Percentiles rank a stretch among this genome's conserved stretches.
Evolutionary conservation across 371 early-diverging fungal genomes (phyloP).

Genomic region (Mucor irregularis): DNA sequence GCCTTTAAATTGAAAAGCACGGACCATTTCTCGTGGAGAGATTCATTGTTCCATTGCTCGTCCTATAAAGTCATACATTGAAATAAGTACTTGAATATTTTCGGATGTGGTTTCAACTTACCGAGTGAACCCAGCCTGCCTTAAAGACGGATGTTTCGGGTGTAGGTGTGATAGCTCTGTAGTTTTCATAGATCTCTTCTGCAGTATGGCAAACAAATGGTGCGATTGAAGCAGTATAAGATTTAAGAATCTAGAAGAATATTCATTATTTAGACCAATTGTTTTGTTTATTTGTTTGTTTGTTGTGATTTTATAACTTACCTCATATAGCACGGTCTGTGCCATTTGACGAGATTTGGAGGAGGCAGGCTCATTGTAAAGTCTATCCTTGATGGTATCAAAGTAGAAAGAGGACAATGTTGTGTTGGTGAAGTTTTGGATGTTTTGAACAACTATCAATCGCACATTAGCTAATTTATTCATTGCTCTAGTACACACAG

Average conservation of each 20-base stretch:
- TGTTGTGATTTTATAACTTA: slow-evolving; percentile 24
- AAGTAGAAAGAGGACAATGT: slow-evolving; percentile 81
- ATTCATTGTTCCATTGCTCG: slow-evolving; percentile 53
- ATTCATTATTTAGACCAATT: neutral
- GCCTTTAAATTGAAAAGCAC: slow-evolving; percentile 57
- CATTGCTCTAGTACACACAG: neutral
- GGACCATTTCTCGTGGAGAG: slow-evolving; percentile 57
- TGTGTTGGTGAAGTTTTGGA: slow-evolving; percentile 71
- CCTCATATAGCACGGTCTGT: slow-evolving; percentile 73
- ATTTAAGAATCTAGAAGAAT: slow-evolving; percentile 51
- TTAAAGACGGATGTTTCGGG: slow-evolving; percentile 66
- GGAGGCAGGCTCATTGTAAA: slow-evolving; percentile 63
- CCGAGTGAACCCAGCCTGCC: slow-evolving; percentile 59
- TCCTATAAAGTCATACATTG: too few relatives aligned
- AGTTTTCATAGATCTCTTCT: slow-evolving; percentile 79
- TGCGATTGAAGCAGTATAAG: slow-evolving; percentile 64
- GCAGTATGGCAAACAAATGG: slow-evolving; percentile 78
- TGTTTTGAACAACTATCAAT: slow-evolving; percentile 54
- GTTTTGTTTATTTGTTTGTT: too few relatives aligned
- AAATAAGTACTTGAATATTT: too few relatives aligned
- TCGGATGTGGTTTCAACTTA: too few relatives aligned
- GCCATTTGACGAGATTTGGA: slow-evolving; percentile 55
- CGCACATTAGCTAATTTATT: neutral
- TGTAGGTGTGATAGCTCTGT: slow-evolving; percentile 34
- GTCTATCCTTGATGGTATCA: slow-evolving; percentile 81